A percentile compares a stretch with the other conserved stretches of the same genome.
These are phyloP conservation scores for Sanghuangporus sanghuang DNA, from an alignment of 1,284 basidiomycete species.

Conservation along the genomic window DNA sequence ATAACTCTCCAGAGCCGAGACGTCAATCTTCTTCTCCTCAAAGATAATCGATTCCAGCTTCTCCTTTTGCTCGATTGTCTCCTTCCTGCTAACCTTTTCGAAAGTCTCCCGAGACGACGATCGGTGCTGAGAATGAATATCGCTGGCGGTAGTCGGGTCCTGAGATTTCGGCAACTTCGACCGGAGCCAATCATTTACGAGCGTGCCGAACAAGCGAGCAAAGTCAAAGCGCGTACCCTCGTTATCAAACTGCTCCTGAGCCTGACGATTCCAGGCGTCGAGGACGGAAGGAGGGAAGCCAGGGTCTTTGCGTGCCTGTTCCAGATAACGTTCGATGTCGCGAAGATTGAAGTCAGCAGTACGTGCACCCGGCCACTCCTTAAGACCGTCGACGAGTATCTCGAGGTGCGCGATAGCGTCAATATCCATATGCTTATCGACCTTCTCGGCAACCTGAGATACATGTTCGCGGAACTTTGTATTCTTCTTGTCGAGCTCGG, in stretches of 20 bases:
- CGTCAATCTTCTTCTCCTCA: constrained; percentile 30
- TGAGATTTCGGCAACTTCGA: not conserved
- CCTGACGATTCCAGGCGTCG: constrained; percentile 8
- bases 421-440: not conserved
- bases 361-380: constrained; percentile 11
- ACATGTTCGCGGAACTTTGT: not conserved
- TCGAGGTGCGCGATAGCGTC: not conserved
- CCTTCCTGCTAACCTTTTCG: constrained; percentile 35
- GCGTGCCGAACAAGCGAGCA: constrained; percentile 14
- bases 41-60: constrained; percentile 37
- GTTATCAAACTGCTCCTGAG: constrained; percentile 9
- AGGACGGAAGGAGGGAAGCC: constrained; percentile 8
- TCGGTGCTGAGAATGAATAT: no score
- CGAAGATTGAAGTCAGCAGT: constrained; percentile 6
- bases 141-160: no score
- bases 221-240: constrained; percentile 15
- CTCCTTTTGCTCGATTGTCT: constrained; percentile 38
- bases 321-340: constrained; percentile 9
- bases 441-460: not conserved
- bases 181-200: constrained; percentile 17
- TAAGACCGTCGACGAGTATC: constrained; percentile 10
- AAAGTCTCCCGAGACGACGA: constrained; percentile 19
- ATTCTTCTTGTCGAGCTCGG: constrained; percentile 34
- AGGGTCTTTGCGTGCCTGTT: constrained; percentile 13
- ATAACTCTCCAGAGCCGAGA: constrained; percentile 28